These are phyloP conservation scores for Penicillium aurantiogriseum DNA, from an alignment of 2,329 filamentous ascomycete genomes.

Conservation along the genomic window DNA sequence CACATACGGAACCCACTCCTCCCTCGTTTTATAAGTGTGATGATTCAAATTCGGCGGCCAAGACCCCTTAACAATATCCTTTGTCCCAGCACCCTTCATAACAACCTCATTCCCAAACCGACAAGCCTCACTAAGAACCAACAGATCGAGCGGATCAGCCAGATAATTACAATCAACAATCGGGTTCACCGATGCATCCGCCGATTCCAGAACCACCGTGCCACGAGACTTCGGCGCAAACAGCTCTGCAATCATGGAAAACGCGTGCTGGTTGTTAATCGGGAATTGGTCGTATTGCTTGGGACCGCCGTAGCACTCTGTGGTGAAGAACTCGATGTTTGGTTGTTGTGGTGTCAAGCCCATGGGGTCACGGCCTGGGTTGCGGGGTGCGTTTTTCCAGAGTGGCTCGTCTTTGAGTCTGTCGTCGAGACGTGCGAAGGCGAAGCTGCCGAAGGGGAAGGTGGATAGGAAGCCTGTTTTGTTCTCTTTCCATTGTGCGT, in stretches of 20 bases:
- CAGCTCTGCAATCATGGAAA: constrained; percentile 58
- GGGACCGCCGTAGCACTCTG: constrained; percentile 61
- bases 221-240: constrained; percentile 60
- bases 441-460: constrained; percentile 64
- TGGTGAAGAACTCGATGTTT: constrained; percentile 63
- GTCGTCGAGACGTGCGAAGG: constrained; percentile 61
- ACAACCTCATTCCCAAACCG: constrained; percentile 61
- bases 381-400: constrained; percentile 53
- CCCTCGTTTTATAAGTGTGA: constrained; percentile 53
- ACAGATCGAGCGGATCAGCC: constrained; percentile 55
- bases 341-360: constrained; percentile 57
- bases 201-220: constrained; percentile 51
- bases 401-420: constrained; percentile 55
- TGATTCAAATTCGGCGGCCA: constrained; percentile 57
- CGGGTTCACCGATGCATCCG: constrained; percentile 53
- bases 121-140: constrained; percentile 60
- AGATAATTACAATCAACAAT: constrained; percentile 60
- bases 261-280: constrained; percentile 53
- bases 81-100: constrained; percentile 57
- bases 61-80: constrained; percentile 58
- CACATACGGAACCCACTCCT: constrained; percentile 60
- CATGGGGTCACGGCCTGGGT: constrained; percentile 61
- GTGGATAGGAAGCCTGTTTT: constrained; percentile 59
- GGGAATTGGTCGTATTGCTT: constrained; percentile 58
- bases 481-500: constrained; percentile 57